These are phyloP conservation scores for Avena eriantha DNA, from an alignment of 176 grass and related monocot genomes.

Conservation along the genomic window DNA sequence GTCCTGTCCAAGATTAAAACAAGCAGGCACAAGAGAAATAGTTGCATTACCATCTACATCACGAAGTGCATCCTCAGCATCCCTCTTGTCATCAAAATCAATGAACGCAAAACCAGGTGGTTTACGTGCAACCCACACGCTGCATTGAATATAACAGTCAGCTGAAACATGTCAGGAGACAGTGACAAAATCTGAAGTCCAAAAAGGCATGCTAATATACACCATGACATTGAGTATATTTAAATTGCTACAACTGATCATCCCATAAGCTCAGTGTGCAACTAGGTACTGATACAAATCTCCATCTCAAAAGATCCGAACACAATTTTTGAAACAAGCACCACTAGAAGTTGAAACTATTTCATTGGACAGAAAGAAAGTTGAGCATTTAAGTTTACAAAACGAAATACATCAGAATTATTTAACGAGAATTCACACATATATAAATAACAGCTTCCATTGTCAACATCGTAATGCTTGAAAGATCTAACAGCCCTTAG, in stretches of 20 bases:
- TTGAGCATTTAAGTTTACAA: neutral
- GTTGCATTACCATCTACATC: conserved; percentile 81
- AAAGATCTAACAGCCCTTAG: neutral
- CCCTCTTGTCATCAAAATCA: conserved; percentile 89
- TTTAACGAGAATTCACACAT: neutral
- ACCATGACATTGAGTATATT: neutral
- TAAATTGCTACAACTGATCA: neutral
- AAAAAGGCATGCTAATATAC: neutral
- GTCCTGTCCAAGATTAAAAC: neutral
- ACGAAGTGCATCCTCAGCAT: conserved; percentile 90
- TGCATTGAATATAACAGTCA: conserved; percentile 50
- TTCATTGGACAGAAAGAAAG: neutral
- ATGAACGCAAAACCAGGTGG: conserved; percentile 97
- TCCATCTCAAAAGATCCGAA: neutral
- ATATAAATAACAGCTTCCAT: neutral
- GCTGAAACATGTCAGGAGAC: neutral
- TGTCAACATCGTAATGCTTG: neutral
- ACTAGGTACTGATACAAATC: neutral
- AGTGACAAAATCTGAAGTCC: neutral
- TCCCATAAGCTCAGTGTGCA: neutral
- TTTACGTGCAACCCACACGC: conserved; percentile 95
- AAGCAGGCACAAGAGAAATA: neutral
- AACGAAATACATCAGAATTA: neutral
- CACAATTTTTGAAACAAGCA: neutral
- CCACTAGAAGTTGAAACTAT: neutral